Base-by-base conservation (phyloP, 2,329 filamentous ascomycete genomes). In the Cadophora sp. region DNA sequence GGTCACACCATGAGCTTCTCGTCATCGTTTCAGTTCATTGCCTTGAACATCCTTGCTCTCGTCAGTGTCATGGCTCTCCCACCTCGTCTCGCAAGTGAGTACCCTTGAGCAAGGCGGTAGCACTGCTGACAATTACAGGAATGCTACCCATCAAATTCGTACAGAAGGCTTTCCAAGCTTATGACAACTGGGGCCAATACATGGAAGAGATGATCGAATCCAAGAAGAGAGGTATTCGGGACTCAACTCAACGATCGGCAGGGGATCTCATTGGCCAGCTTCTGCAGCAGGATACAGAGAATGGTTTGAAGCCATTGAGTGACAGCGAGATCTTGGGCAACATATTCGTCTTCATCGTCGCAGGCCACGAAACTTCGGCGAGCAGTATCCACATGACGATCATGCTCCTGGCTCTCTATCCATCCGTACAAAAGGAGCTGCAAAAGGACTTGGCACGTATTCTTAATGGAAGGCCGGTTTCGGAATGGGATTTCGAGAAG, bases 341-440 rank as follows among this genome's bases (percentile, higher is more conserved):
- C 73, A 87, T 90, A 16, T 89, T 89, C 68, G 81, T 89, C 73
- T 87, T 88, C 77, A 82, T 85, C 68, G 81, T 94, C 1, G 91
- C 92, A 0, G 92, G 92, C 18, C 91, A 95, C 77, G 92, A 95
- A 78, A 94, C 92, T 1, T 90, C 91, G 1, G 91, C 91, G 62
- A 92, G 91, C 77, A 85, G 87, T 5, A 81, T 94, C 43, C 89
- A 94, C 78, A 93, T 91, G 75, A 83, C 87, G 1, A 79, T 93
- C 5, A 75, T 92, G 41, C 83, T 87, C 71, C 84, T 95, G 4
- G 91, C 91, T n/a, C 84, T 87, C 73, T 84, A 90, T 71, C 87
- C 87, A 9, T 77, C 81, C 0, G 84, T 84, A 0, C 92, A 95
- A 74, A 83, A 85, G 30, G 82, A 81, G 4, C 79, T 95, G 3